These are phyloP conservation scores for Cyclaneusma minus DNA, from an alignment of 2,329 filamentous ascomycete species.

Conservation along the genomic window DNA sequence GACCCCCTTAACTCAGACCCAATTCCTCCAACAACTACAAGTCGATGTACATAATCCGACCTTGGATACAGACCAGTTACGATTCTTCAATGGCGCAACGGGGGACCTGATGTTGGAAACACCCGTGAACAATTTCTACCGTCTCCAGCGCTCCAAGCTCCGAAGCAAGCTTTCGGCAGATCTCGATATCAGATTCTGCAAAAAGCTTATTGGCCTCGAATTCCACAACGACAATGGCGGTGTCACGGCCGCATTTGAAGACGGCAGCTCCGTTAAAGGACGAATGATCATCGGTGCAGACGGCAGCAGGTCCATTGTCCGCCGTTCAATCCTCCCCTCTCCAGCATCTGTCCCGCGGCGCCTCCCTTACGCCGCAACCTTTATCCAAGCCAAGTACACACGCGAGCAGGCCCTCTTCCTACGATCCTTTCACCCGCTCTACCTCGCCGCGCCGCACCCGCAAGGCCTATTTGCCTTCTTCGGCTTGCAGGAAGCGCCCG, in stretches of 20 bases:
- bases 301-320: conserved; percentile 17
- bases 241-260: conserved; percentile 18
- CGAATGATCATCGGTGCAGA: conserved; percentile 20
- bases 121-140: conserved; percentile 17
- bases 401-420: conserved; percentile 26
- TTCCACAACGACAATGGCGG: conserved; percentile 14
- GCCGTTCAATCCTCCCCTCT: conserved; percentile 17
- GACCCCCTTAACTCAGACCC: conserved; percentile 13
- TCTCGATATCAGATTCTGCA: conserved; percentile 22
- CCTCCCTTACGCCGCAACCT: conserved; percentile 28
- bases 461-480: conserved; percentile 28
- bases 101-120: conserved; percentile 12
- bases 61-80: conserved; percentile 15
- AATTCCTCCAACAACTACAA: conserved; percentile 14
- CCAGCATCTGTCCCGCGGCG: conserved; percentile 18
- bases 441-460: conserved; percentile 26
- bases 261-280: conserved; percentile 16
- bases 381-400: conserved; percentile 25
- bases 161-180: conserved; percentile 20
- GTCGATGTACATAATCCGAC: conserved; percentile 17
- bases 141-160: conserved; percentile 21
- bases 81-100: conserved; percentile 19
- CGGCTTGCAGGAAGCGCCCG: conserved; percentile 24
- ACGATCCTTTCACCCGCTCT: conserved; percentile 27
- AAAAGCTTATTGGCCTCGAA: conserved; percentile 20